phyloP scores from a whole-genome alignment of 768 basidiomycete species.

The Leccinum arenicola region DNA sequence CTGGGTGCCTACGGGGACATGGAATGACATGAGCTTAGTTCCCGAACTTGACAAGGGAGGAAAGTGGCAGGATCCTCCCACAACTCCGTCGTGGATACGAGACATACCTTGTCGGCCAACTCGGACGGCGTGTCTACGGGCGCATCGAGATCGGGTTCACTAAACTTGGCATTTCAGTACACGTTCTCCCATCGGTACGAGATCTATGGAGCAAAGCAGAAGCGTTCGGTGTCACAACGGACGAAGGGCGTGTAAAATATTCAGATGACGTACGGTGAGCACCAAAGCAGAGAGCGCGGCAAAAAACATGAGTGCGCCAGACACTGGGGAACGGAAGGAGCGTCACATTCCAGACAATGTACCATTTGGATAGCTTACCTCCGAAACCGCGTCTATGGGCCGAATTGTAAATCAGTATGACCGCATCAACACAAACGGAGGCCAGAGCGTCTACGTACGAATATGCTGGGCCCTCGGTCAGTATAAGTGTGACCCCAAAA shows the following conservation, averaged over 20 bases:
- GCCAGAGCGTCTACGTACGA: no score
- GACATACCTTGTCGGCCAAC: constrained; percentile 51
- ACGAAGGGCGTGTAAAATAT: neutral
- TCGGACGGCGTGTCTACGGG: constrained; percentile 64
- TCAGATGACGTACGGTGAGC: constrained; percentile 16
- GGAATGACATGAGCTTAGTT: neutral
- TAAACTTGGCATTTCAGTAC: constrained; percentile 50
- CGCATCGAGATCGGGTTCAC: constrained; percentile 41
- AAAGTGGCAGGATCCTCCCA: neutral
- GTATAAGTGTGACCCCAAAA: constrained; percentile 22
- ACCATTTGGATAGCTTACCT: no score
- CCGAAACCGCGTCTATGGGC: no score
- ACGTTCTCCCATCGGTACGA: constrained; percentile 65
- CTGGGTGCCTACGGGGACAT: constrained; percentile 45
- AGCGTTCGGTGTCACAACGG: neutral
- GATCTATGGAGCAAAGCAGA: constrained; percentile 33
- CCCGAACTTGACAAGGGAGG: neutral
- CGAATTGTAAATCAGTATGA: no score
- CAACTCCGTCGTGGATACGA: neutral
- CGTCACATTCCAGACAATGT: no score
- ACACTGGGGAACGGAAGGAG: no score
- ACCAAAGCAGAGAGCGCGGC: constrained; percentile 16
- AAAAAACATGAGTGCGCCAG: neutral
- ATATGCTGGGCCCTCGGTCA: constrained; percentile 22
- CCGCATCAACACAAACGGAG: no score